Base-by-base conservation (phyloP, 257 asterid species). In the Lycium barbarum region DNA sequence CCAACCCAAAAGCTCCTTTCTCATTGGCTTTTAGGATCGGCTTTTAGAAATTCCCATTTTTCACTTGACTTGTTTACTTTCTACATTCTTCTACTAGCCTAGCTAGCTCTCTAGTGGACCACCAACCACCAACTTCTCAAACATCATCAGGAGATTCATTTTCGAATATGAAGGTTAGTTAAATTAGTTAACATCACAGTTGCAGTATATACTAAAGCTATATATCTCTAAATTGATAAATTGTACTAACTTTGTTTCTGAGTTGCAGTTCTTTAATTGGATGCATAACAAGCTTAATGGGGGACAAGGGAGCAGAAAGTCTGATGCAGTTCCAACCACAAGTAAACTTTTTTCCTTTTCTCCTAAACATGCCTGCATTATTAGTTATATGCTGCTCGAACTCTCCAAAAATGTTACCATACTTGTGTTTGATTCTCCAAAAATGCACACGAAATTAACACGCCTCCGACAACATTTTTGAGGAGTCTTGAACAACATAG, bases 1-100 rank as follows among this genome's bases (percentile, higher is more conserved):
- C 71, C 84, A 51, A 87, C 83, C 93, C 88, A 90, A 86, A 26
- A 87, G 86, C 91, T 90, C 85, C 89, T 86, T 79, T 88, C 91
- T 91, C 90, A 88, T 90, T 94, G 96, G 93, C 91, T 91, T 87
- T 90, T 88, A 88, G 88, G 89, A 88, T 88, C 92, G 90, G 45
- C 87, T 86, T 85, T 88, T 20, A 36, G 12, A 45, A 45, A 10
- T 40, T 22, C 9, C 65, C n/a, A 9, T 68, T 59, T 59, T 26
- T 79, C 66, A 55, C 45, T 40, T 79, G 83, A 26, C 49, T 38
- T 79, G 22, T 55, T 26, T 14, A 67, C n/a, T 55, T 1, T 13
- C 79, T 35, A 14, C 7, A 40, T 6, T 22, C 38, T 40, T 70
- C 49, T 70, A 58, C 22, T 54, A 38, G 12, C 9, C 62, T 17